Base-by-base conservation (phyloP, 768 basidiomycete species). In the Pulveroboletus sp. region DNA sequence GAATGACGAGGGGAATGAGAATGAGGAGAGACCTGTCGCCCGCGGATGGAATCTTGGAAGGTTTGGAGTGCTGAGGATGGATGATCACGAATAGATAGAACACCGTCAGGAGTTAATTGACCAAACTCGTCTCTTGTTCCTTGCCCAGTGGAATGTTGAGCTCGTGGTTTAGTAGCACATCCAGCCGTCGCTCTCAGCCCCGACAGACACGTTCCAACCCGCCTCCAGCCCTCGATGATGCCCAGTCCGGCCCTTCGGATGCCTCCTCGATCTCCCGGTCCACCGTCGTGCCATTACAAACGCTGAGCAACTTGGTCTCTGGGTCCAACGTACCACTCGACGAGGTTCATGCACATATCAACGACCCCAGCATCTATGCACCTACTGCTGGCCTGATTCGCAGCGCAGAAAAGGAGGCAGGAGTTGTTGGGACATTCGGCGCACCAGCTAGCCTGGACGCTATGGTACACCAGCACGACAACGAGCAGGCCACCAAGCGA, bases 41-140 rank as follows among this genome's bases (percentile, higher is more conserved):
- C 28, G 10, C 42, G 43, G 43, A 51, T 50, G 40, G 24, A 47
- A 31, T 41, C 26, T 60, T 15, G 62, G 62, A 7, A 43, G 63
- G 32, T 74, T 74, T 44, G 69, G 57, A 14, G 68, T 63, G 8
- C 61, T 74, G 1, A 44, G 51, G 8, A 53, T 71, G 13, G 59
- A 61, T 17, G 51, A 60, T 36, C 6, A 47, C 9, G 14, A 59
- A 28, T 62, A 65, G 45, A 33, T 37, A 47, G 6, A 35, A n/a
- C 7, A 31, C 21, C 2, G 21, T 21, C 4, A 51, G 49, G 51
- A 45, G 51, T 36, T 35, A 45, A 49, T 57, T 56, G 13, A 1
- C 55, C 41, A 39, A 43, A 46, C 36, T 33, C 46, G 57, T 41
- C 39, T 39, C 27, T 53, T 30, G 5, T 43, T 53, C 33, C 24